Conservation (phyloP, 371 early-diverging fungal genomes). For the Phascolomyces articulosus region DNA sequence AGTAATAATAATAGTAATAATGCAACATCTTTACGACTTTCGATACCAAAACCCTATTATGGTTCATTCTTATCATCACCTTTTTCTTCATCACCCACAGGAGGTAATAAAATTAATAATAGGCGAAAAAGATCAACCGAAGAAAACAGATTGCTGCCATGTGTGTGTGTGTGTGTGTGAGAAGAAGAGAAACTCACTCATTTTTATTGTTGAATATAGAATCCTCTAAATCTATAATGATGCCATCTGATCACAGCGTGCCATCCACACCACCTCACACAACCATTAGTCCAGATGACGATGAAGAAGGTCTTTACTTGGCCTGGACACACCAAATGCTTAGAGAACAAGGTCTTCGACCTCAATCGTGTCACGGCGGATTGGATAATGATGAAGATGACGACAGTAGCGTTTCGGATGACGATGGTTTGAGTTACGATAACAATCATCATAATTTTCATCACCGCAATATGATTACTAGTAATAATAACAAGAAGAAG, state of each 20-base stretch:
- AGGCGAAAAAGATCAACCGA: too few relatives aligned
- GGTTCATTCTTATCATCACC: background rate
- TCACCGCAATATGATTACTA: too few relatives aligned
- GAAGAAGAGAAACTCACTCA: too few relatives aligned
- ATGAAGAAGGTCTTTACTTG: constrained; percentile 35
- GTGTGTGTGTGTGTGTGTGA: too few relatives aligned
- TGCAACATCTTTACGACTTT: background rate
- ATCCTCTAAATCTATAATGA: background rate
- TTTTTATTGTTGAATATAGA: too few relatives aligned
- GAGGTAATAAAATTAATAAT: background rate
- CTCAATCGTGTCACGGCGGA: constrained; percentile 21
- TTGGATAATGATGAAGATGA: constrained; percentile 22
- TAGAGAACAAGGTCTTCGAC: constrained; percentile 28
- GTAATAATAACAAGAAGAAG: too few relatives aligned
- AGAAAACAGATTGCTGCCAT: too few relatives aligned
- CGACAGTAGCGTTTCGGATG: constrained; percentile 25
- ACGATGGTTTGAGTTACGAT: background rate
- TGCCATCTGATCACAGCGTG: constrained; percentile 17
- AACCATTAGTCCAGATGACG: constrained; percentile 31
- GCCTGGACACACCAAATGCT: constrained; percentile 38
- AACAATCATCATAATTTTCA: too few relatives aligned
- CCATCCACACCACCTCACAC: constrained; percentile 38
- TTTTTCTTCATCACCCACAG: background rate
- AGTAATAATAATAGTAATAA: background rate
- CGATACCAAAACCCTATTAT: background rate